Percentiles rank a stretch among this genome's conserved stretches.
Evolutionary conservation across 2,329 filamentous ascomycete species (phyloP).

Genomic region (Biscogniauxia marginata): DNA sequence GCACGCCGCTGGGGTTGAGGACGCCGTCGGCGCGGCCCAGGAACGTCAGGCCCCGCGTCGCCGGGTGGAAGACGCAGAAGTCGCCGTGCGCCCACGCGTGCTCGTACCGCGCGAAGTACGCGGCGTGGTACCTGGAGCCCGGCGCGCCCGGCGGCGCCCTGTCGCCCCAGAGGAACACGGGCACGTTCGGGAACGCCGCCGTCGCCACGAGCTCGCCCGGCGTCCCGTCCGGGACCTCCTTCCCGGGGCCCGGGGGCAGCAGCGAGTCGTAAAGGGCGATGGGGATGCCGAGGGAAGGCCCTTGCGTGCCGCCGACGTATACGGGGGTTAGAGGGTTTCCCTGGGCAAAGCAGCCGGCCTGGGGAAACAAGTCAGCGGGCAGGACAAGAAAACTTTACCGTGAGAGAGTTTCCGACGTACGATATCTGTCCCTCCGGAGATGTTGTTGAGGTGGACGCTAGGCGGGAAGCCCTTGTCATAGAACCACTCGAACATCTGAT

Average conservation of each 20-base stretch:
- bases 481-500: conserved; percentile 78
- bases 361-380: conserved; percentile 13
- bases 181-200: conserved; percentile 72
- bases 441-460: conserved; percentile 67
- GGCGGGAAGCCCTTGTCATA: conserved; percentile 69
- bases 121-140: conserved; percentile 56
- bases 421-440: conserved; percentile 76
- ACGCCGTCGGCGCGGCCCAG: conserved; percentile 76
- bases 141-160: conserved; percentile 38
- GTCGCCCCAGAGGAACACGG: conserved; percentile 65
- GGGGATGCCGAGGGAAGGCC: conserved; percentile 47
- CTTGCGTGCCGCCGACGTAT: conserved; percentile 54
- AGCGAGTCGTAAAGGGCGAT: conserved; percentile 64
- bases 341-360: conserved; percentile 59
- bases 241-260: conserved; percentile 44
- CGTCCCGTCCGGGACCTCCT: conserved; percentile 53
- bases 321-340: conserved; percentile 70
- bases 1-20: conserved; percentile 73
- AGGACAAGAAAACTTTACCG: neutral
- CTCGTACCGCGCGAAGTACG: conserved; percentile 62
- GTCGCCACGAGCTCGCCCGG: conserved; percentile 75
- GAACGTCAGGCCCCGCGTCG: conserved; percentile 63
- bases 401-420: conserved; percentile 39
- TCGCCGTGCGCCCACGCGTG: conserved; percentile 82
- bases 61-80: conserved; percentile 69